Evolutionary conservation across 345 rosid genomes (phyloP), one percentile per base, ranked within the genome.

Genomic region (Aquilaria yunnanensis): DNA sequence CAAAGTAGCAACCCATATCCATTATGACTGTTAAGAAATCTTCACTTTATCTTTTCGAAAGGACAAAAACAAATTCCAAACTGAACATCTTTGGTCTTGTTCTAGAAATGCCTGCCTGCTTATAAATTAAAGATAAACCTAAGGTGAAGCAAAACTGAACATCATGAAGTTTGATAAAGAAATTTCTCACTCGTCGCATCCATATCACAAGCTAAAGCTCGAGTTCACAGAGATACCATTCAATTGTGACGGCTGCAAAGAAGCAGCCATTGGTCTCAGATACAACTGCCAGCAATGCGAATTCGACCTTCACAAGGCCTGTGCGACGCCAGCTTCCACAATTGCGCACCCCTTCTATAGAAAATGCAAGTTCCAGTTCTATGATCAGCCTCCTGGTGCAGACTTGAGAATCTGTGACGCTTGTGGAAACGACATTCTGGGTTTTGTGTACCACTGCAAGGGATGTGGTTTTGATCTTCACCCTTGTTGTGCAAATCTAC

Each of bases 171-270:
- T 78, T 55, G 77, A 76, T 46, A 76, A 65, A 55, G 92, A 82
- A 59, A 78, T 83, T 55, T 48, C 72, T 2, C 84, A 80, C 67
- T 80, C 76, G 14, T 66, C 64, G 62, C 82, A 81, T 66, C 71
- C 75, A 16, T 65, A 69, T 47, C 82, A 75, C 78, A 69, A 54
- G 50, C 78, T 81, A 37, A 50, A 67, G 61, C 76, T 81, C 23
- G 77, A 71, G 51, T 75, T 64, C 55, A 62, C 82, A 7, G 80
- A 77, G 61, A 64, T 29, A 53, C 82, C 85, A 2, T 81, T 78
- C 65, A 75, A 63, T 30, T 81, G 85, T 34, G 75, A 75, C 46
- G 85, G 82, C 3, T 81, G 85, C 74, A 75, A 71, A 51, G 85
- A 81, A 51, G 78, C 73, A 0, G 85, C 80, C 32, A 73, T 81